Base-by-base conservation (phyloP, 495 filamentous ascomycete species). In the Penicillium soppii region DNA sequence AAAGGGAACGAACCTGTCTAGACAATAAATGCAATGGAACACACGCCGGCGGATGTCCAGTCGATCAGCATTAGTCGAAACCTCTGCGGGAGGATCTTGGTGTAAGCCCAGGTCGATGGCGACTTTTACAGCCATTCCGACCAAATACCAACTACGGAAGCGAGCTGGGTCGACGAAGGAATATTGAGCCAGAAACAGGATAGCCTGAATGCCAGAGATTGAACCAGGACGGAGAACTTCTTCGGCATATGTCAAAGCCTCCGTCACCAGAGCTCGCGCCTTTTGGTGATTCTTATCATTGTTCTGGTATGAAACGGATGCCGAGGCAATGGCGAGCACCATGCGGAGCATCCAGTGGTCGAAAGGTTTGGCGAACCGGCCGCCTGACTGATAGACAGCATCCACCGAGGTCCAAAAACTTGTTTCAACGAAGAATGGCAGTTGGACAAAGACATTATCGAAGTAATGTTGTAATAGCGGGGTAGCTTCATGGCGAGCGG, bases 81-180 rank as follows among this genome's bases (percentile, higher is more conserved):
- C 72, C 47, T 83, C 82, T 35, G 81, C 73, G n/a, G 87, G 82
- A 0, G 89, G 88, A 47, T 96, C 91, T 65, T 96, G 90, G 63
- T 96, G 92, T 37, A 92, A 78, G 2, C 92, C 92, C 17, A 96
- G 71, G 71, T 97, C 92, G 26, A 95, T 77, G 61, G 90, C 85
- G 17, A 87, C 88, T 43, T 92, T 82, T 33, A 86, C 88, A 13
- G 91, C 90, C 61, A 92, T 88, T 21, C 91, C 92, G 44, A 95
- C 86, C 43, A 96, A 66, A 50, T 90, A 89, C 90, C 92, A 96
- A 59, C 84, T 88, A 49, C 94, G 89, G 62, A 96, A 95, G 62
- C 91, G 91, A 30, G 80, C 78, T 12, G 92, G 91, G 61, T 96
- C 91, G 25, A 95, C 75, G 68, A 92, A 86, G 5, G 91, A 84